These are phyloP conservation scores for Microcos paniculata DNA, from an alignment of 345 rosid species.

Conservation along the genomic window DNA sequence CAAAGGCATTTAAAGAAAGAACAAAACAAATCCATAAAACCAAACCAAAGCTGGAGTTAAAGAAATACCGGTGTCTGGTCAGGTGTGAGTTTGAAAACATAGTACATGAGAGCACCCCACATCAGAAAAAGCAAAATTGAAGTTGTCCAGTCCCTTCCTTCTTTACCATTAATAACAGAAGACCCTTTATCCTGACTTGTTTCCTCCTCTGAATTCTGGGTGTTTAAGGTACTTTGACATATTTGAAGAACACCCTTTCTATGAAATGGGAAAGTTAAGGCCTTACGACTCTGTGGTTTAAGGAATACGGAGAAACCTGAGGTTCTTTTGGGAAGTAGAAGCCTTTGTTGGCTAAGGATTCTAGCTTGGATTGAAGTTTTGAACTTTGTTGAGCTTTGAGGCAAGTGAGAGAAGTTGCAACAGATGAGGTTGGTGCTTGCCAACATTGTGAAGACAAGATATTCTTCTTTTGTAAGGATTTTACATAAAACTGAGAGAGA, in stretches of 20 bases:
- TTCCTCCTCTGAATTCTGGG: constrained; percentile 49
- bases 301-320: constrained; percentile 20
- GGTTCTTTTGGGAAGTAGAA: constrained; percentile 11
- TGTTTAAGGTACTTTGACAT: constrained; percentile 45
- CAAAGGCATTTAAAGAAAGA: neutral
- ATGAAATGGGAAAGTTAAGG: constrained; percentile 10
- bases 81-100: constrained; percentile 71
- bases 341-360: neutral
- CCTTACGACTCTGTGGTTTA: constrained; percentile 18
- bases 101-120: constrained; percentile 75
- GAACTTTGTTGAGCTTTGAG: constrained; percentile 28
- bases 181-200: constrained; percentile 25
- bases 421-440: constrained; percentile 47
- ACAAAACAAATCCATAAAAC: neutral
- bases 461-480: neutral
- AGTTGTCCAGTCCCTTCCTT: constrained; percentile 70
- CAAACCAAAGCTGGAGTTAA: neutral
- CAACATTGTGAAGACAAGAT: constrained; percentile 30
- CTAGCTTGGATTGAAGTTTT: constrained; percentile 21
- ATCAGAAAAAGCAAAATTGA: constrained; percentile 65
- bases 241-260: constrained; percentile 29
- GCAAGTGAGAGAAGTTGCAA: constrained; percentile 46
- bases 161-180: constrained; percentile 21
- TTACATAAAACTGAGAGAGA: neutral
- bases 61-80: constrained; percentile 69